These are phyloP conservation scores for Oryza rufipogon DNA, from an alignment of 176 grass and related monocot species.

Conservation along the genomic window DNA sequence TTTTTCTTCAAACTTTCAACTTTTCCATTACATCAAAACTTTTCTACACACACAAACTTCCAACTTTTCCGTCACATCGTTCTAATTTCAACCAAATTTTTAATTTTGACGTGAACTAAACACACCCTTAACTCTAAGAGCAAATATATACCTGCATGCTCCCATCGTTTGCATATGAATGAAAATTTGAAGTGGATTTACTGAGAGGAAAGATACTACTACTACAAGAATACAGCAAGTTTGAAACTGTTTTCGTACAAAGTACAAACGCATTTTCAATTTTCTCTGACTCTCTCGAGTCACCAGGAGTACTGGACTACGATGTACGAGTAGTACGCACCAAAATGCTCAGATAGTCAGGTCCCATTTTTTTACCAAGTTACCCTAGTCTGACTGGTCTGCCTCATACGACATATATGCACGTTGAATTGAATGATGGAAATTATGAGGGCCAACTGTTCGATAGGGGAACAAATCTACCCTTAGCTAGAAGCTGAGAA, in stretches of 20 bases:
- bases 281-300: not conserved
- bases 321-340: not conserved
- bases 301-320: conserved; percentile 11
- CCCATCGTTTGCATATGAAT: not conserved
- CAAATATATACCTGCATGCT: not conserved
- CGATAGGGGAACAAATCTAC: conserved; percentile 46
- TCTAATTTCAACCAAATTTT: too few species aligned
- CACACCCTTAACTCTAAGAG: not conserved
- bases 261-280: not conserved
- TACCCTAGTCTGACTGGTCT: not conserved
- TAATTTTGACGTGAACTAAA: too few species aligned
- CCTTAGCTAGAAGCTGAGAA: conserved; percentile 37
- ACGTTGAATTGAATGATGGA: conserved; percentile 34
- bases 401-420: not conserved
- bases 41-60: too few species aligned
- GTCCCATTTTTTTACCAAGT: conserved; percentile 47
- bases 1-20: too few species aligned
- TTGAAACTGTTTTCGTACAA: not conserved
- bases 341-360: not conserved
- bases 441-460: conserved; percentile 51
- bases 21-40: too few species aligned
- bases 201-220: not conserved
- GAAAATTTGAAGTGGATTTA: not conserved
- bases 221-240: not conserved
- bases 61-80: too few species aligned